Evolutionary conservation across 371 early-diverging fungal genomes (phyloP), one percentile per base, ranked within the genome.

Genomic region (Mucor racemosus): DNA sequence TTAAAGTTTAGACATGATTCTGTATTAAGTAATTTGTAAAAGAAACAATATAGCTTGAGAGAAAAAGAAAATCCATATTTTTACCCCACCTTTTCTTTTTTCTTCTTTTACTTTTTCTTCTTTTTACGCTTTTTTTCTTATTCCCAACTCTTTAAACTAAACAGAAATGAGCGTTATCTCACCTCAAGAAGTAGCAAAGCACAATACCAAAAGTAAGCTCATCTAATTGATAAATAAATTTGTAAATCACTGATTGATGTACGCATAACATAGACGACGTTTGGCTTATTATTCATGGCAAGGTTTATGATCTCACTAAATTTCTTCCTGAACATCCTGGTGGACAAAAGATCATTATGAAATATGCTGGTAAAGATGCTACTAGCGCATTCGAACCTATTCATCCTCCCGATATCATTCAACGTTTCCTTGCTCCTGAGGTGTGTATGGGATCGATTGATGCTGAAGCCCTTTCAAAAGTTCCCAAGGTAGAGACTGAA

Each of bases 251-350:
- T 42, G 35, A 38, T 34, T 38, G 21, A 38, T 34, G 10, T 39
- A 17, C 44, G 60, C n/a, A 33, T 38, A n/a, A 61, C 4, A 21
- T 41, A 83, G 81, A 77, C 54, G 95, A 95, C 77, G 78, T 91
- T 64, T 96, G 97, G 97, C 87, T 95, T 48, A 85, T 94, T 60
- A 82, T 96, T 41, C 87, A 91, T 67, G 92, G 88, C 59, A 84
- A 91, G 69, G 95, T 97, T 13, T 91, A 93, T 67, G 92, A 96
- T 72, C 87, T 92, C 42, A 94, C 96, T 36, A 75, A 85, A 35
- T 95, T 95, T 76, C 65, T 84, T 17, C 84, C 84, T 14, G 81
- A 89, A 64, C 91, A 90, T 68, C 89, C 90, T 35, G 89, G 92
- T 44, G 91, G 90, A 10, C 82, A 81, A 61, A 87, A 86, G 58